phyloP scores from a whole-genome alignment of 2,329 filamentous ascomycete species.

The Mycosphaerelloides madeirae region DNA sequence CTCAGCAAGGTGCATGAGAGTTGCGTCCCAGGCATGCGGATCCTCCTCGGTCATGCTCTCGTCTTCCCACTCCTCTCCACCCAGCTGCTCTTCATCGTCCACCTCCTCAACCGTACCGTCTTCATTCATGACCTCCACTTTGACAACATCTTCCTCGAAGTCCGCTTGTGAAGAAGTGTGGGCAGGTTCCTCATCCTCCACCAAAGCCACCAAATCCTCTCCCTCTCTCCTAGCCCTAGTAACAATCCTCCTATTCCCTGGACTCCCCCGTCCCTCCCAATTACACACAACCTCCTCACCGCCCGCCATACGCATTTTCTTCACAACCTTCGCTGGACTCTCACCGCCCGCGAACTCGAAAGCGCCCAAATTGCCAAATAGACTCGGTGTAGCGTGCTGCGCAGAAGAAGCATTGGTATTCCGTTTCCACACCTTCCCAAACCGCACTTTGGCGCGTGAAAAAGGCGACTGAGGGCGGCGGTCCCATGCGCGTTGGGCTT shows the following conservation, averaged over 20 bases:
- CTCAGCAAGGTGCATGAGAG: constrained; percentile 13
- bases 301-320: constrained; percentile 37
- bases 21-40: constrained; percentile 7
- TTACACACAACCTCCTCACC: constrained; percentile 18
- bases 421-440: constrained; percentile 45
- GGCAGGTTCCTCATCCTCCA: constrained; percentile 9
- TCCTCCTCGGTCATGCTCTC: constrained; percentile 15
- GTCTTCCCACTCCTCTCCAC: constrained; percentile 25
- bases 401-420: constrained; percentile 3
- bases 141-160: constrained; percentile 17
- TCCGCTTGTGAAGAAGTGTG: background rate
- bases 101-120: constrained; percentile 19
- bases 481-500: constrained; percentile 47
- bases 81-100: constrained; percentile 10
- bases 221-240: constrained; percentile 20
- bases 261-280: constrained; percentile 29
- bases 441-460: constrained; percentile 30
- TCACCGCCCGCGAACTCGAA: constrained; percentile 9
- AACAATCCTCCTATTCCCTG: constrained; percentile 25
- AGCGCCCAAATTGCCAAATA: constrained; percentile 5
- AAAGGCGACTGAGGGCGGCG: constrained; percentile 42
- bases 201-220: constrained; percentile 21
- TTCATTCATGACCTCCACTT: constrained; percentile 26
- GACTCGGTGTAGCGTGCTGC: constrained; percentile 1
- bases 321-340: constrained; percentile 40